Evolutionary conservation across 345 rosid species (phyloP).

Genomic region (Hibiscus mutabilis): DNA sequence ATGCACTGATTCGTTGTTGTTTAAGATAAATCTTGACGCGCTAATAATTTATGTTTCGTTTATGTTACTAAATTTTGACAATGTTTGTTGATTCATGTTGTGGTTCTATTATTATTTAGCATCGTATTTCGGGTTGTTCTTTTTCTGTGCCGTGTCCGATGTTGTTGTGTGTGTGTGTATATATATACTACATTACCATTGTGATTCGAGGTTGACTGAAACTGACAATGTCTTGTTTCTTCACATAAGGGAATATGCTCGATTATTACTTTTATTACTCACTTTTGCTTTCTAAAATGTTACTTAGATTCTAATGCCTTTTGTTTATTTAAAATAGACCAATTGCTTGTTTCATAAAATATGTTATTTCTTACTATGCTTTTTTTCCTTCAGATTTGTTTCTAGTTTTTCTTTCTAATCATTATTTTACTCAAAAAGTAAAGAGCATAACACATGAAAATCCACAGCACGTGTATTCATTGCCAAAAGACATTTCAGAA

Average conservation of each 20-base stretch:
- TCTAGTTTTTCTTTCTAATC: neutral
- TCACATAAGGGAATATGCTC: neutral
- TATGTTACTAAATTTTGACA: too few relatives aligned
- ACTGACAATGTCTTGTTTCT: neutral
- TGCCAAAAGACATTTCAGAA: neutral
- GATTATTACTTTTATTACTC: neutral
- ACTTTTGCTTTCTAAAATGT: neutral
- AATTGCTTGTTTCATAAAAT: neutral
- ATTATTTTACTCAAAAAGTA: neutral
- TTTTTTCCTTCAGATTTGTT: neutral
- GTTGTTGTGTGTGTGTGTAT: neutral
- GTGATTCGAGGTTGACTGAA: neutral
- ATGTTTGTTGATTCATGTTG: too few relatives aligned
- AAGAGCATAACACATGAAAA: neutral
- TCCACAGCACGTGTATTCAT: neutral
- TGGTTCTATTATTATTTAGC: neutral
- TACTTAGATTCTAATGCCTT: neutral
- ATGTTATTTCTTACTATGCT: neutral
- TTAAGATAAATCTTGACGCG: too few relatives aligned
- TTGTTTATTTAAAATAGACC: neutral
- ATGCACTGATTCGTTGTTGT: neutral
- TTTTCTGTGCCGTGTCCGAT: neutral
- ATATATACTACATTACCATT: neutral
- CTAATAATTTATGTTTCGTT: too few relatives aligned
- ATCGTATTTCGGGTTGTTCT: neutral